Conservation (phyloP, 1,284 basidiomycete genomes). For the Mycena sp. region DNA sequence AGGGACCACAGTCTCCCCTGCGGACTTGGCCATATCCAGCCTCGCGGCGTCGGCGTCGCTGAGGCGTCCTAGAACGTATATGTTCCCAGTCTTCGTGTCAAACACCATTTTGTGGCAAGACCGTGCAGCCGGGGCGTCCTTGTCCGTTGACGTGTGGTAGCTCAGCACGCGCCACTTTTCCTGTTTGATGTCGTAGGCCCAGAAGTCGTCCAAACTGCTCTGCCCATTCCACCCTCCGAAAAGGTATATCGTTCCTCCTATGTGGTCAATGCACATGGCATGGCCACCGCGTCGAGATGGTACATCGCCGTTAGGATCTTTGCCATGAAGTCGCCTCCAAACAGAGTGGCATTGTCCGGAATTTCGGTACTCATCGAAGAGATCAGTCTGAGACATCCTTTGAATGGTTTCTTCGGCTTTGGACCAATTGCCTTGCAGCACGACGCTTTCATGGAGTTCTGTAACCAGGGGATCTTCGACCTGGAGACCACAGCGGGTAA, state of each 20-base stretch:
- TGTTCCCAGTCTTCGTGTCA: constrained; percentile 72
- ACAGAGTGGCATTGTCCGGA: constrained; percentile 62
- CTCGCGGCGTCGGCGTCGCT: constrained; percentile 59
- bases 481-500: constrained; percentile 62
- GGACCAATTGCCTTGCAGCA: constrained; percentile 73
- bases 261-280: constrained; percentile 82
- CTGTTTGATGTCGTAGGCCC: constrained; percentile 75
- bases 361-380: constrained; percentile 69
- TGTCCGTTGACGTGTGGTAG: constrained; percentile 61
- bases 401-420: constrained; percentile 64
- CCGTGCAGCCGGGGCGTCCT: constrained; percentile 73
- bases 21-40: too few relatives aligned
- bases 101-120: constrained; percentile 89
- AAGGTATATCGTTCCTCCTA: constrained; percentile 73
- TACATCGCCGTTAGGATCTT: constrained; percentile 68
- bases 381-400: constrained; percentile 58
- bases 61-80: constrained; percentile 77
- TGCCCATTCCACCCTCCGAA: constrained; percentile 86
- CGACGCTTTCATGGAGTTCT: constrained; percentile 69
- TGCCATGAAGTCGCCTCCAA: constrained; percentile 66
- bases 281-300: constrained; percentile 80
- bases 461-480: constrained; percentile 81
- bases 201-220: constrained; percentile 81
- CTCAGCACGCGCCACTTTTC: constrained; percentile 74
- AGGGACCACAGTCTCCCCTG: too few relatives aligned